Conservation (phyloP, 2,329 filamentous ascomycete species). For the Colletotrichum sp. region DNA sequence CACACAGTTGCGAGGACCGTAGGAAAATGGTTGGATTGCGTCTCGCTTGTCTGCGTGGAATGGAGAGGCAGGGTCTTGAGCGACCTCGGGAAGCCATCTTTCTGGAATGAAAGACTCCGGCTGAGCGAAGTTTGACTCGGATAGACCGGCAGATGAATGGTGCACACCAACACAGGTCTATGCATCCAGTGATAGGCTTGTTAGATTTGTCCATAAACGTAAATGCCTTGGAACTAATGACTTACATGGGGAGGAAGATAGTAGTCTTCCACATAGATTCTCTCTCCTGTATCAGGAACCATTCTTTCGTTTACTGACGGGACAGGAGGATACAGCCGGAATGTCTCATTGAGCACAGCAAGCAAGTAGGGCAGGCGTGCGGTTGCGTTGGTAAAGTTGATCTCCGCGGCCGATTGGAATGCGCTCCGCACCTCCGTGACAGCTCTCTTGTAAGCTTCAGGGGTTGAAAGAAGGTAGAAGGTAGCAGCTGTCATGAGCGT, state of each 20-base stretch:
- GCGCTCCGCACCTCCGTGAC: conserved; percentile 38
- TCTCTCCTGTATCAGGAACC: background rate
- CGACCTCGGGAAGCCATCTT: conserved; percentile 33
- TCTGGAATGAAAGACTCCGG: conserved; percentile 50
- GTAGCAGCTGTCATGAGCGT: conserved; percentile 29
- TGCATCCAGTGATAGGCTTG: rapidly evolving
- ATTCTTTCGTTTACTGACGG: background rate
- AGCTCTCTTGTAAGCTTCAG: conserved; percentile 26
- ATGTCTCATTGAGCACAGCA: background rate
- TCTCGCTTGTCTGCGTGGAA: conserved; percentile 1
- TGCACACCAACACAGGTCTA: conserved; percentile 40
- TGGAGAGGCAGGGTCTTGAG: conserved; percentile 3
- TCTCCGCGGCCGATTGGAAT: conserved; percentile 38
- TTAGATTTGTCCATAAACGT: background rate
- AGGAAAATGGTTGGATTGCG: conserved; percentile 8
- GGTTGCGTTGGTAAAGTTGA: conserved; percentile 34
- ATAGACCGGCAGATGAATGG: conserved; percentile 27
- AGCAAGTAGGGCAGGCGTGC: conserved; percentile 29
- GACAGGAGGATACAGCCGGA: background rate
- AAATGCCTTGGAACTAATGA: background rate
- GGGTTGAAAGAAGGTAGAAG: background rate
- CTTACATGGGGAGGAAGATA: background rate
- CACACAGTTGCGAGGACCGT: conserved; percentile 10
- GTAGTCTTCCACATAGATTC: background rate
- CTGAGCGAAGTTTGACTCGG: conserved; percentile 41